A percentile compares a stretch with the other conserved stretches of the same genome.
phyloP scores from a whole-genome alignment of 441 rosid genomes.

The Mallotus japonicus region DNA sequence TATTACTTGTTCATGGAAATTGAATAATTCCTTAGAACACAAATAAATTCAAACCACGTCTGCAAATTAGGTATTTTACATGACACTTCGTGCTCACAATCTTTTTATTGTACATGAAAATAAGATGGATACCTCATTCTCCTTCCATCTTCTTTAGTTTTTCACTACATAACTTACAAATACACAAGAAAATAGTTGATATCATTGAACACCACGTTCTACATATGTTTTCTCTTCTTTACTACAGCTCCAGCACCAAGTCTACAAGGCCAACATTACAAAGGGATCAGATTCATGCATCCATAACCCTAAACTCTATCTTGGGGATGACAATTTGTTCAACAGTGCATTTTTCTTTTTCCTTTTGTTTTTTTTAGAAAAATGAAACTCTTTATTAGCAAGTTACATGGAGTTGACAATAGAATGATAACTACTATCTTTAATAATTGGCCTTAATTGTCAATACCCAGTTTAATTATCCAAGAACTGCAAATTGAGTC shows the following conservation, averaged over 20 bases:
- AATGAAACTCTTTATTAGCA: neutral
- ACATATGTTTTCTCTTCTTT: conserved; percentile 28
- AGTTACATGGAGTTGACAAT: neutral
- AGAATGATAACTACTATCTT: neutral
- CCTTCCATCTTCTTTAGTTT: conserved; percentile 26
- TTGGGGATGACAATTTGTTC: conserved; percentile 7
- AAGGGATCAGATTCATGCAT: conserved; percentile 31
- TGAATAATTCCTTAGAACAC: conserved; percentile 6
- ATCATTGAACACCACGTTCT: conserved; percentile 28
- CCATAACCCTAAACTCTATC: neutral
- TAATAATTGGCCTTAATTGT: neutral
- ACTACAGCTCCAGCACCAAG: conserved; percentile 89
- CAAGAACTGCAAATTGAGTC: neutral
- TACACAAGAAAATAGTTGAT: conserved; percentile 36
- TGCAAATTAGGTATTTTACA: conserved; percentile 27
- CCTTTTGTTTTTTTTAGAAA: neutral
- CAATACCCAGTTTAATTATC: neutral
- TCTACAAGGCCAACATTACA: conserved; percentile 45
- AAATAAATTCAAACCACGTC: neutral
- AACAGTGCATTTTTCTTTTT: neutral
- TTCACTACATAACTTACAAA: conserved; percentile 28
- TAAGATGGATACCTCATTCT: conserved; percentile 27
- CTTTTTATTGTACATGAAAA: conserved; percentile 38
- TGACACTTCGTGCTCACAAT: conserved; percentile 19
- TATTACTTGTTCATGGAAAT: conserved; percentile 5